These are phyloP conservation scores for Hypoxylon sp. DNA, from an alignment of 2,329 filamentous ascomycete species.

Conservation along the genomic window DNA sequence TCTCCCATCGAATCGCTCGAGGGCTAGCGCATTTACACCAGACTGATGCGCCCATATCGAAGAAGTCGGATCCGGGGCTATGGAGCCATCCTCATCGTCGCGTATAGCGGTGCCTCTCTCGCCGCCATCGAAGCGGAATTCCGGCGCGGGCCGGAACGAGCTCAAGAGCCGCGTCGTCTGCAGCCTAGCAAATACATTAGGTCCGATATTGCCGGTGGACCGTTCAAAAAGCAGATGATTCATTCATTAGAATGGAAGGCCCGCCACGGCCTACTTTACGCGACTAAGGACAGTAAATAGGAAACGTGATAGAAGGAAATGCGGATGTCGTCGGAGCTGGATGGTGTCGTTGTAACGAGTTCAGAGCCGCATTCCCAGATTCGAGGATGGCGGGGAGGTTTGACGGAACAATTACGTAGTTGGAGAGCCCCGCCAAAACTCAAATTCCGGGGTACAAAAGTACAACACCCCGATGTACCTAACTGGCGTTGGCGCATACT, in stretches of 20 bases:
- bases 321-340: slow-evolving; percentile 1
- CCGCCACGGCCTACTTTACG: slow-evolving; percentile 22
- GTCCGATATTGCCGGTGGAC: slow-evolving; percentile 76
- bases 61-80: slow-evolving; percentile 53
- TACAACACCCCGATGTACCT: slow-evolving; percentile 17
- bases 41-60: slow-evolving; percentile 77
- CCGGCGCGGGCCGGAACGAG: slow-evolving; percentile 76
- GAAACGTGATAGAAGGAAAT: background rate
- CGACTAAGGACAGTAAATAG: background rate
- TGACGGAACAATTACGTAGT: slow-evolving; percentile 37
- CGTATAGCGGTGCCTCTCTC: slow-evolving; percentile 57
- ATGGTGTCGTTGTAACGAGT: slow-evolving; percentile 35
- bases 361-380: slow-evolving; percentile 36
- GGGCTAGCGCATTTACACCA: slow-evolving; percentile 82
- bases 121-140: slow-evolving; percentile 78
- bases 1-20: slow-evolving; percentile 86
- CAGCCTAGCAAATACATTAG: slow-evolving; percentile 74
- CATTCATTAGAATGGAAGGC: slow-evolving; percentile 64
- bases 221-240: slow-evolving; percentile 83
- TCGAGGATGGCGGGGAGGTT: slow-evolving; percentile 20
- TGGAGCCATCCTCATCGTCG: slow-evolving; percentile 45
- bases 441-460: slow-evolving; percentile 22
- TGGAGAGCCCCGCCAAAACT: slow-evolving; percentile 30
- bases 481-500: slow-evolving; percentile 8
- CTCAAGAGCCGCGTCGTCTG: slow-evolving; percentile 76